These are phyloP conservation scores for Dothideomycetes sp. DNA, from an alignment of 2,329 filamentous ascomycete genomes.

Conservation along the genomic window DNA sequence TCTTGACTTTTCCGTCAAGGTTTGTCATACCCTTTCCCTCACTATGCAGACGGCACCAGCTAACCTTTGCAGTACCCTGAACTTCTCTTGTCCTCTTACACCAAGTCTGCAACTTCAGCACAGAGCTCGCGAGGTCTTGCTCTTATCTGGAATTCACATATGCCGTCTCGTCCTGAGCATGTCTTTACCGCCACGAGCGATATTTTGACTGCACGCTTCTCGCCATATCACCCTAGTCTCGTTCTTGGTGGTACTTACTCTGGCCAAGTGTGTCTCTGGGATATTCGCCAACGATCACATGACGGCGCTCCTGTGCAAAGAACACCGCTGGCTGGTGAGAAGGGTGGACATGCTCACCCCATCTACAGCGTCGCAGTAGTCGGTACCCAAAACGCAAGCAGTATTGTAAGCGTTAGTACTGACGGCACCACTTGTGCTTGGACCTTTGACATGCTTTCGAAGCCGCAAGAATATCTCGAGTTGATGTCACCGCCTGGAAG, in stretches of 20 bases:
- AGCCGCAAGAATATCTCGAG: slow-evolving; percentile 89
- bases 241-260: slow-evolving; percentile 95
- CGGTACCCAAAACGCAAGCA: slow-evolving; percentile 96
- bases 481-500: slow-evolving; percentile 70
- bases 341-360: slow-evolving; percentile 72
- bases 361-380: slow-evolving; percentile 94
- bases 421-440: slow-evolving; percentile 95
- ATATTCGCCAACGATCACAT: slow-evolving; percentile 64
- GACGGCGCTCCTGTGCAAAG: slow-evolving; percentile 72
- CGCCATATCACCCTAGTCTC: slow-evolving; percentile 94
- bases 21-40: slow-evolving; percentile 19
- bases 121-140: slow-evolving; percentile 86
- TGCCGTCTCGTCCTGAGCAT: slow-evolving; percentile 90
- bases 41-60: neutral
- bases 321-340: slow-evolving; percentile 86
- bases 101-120: slow-evolving; percentile 58
- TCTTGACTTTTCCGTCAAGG: slow-evolving; percentile 88
- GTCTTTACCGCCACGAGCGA: slow-evolving; percentile 94
- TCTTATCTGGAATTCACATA: slow-evolving; percentile 93
- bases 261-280: slow-evolving; percentile 93
- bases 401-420: slow-evolving; percentile 93
- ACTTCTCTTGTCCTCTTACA: slow-evolving; percentile 86
- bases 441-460: slow-evolving; percentile 95
- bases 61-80: slow-evolving; percentile 69
- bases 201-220: slow-evolving; percentile 90